Evolutionary conservation across 139 green algal genomes (phyloP), one percentile per base, ranked within the genome.

Genomic region (Chlamydomonas sphaeroides): DNA sequence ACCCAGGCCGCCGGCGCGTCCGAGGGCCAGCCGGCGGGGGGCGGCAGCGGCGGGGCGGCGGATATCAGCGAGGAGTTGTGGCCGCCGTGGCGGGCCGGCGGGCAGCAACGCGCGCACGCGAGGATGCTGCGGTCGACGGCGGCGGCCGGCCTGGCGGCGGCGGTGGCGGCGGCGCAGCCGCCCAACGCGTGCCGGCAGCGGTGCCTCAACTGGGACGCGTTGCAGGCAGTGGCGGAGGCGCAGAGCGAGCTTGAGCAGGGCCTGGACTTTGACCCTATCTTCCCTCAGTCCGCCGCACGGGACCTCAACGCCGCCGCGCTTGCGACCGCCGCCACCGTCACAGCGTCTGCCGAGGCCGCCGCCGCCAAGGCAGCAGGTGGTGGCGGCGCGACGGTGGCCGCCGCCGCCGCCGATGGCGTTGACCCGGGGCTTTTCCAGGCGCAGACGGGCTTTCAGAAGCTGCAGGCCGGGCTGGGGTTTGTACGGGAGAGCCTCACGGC

Each of bases 241-340:
- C 21, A 73, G 33, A 30, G 20, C 10, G 75, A 82, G 32, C 42
- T 82, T 41, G 38, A 72, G 36, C 75, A 82, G 75, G 33, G 17
- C 35, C 75, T 82, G 23, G 62, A 82, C 38, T 82, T 82, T 25
- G 75, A 82, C 11, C 75, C 62, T 0, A 65, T 82, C 32, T 82
- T 73, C 26, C 75, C 75, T 5, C 56, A 71, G 62, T 42, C 59
- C 14, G 28, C n/a, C 2, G 75, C 75, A 0, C n/a, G 23, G 17
- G 7, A 82, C 7, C 42, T 82, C 10, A 82, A 82, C 45, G 14
- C 7, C 25, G 75, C 42, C 11, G 75, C 75, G 41, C 62, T 82
- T 3, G 35, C 49, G 17, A 32, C n/a, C 45, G 45, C 45, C 45
- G 45, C 45, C 45, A 14, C 45, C 14, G 45, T 53, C 45, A 53